Base-by-base conservation (phyloP, 805 yeast species). In the Blastobotrys chiropterorum region DNA sequence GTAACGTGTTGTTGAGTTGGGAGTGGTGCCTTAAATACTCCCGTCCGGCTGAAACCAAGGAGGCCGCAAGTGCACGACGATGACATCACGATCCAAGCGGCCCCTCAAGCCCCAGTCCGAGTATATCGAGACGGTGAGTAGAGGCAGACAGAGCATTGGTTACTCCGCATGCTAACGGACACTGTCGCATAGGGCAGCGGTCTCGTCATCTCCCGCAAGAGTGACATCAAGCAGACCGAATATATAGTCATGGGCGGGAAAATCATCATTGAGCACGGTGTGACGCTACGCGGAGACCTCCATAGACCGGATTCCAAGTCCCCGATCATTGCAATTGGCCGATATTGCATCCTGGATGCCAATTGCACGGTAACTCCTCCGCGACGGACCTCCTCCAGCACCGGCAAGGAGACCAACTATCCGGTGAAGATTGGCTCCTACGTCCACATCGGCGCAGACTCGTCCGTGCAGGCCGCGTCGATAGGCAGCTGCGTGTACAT, bases 401-500 rank as follows among this genome's bases (percentile, higher is more conserved):
- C 49, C 34, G 51, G 49, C 20, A 39, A 46, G 19, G 52, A 45
- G 31, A 51, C 49, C 30, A 62, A 57, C 49, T 67, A 65, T 48
- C 74, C 75, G 0, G 49, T 68, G 38, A 59, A 64, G 39, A 62
- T 73, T 14, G 76, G 76, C 19, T 62, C 62, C 43, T 63, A 55
- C 46, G 76, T 73, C 13, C 57, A 56, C 20, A 58, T 72, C 7
- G 76, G 74, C 19, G 48, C 47, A n/a, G 48, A 56, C 39, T 50
- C 66, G 2, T 44, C 40, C 4, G 47, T 71, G 14, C 59, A 66
- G 47, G 73, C 75, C 4, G 73, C 73, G 3, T 49, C 62, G n/a
- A 62, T 72, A 6, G 76, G 76, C 3, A 65, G 70, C 3, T 55
- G 59, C 22, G 73, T 71, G 2, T 38, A 54, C 13, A 68, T 72